A percentile compares a stretch with the other conserved stretches of the same genome.
phyloP scores from a whole-genome alignment of 768 basidiomycete species.

The Atractiella rhizophila region DNA sequence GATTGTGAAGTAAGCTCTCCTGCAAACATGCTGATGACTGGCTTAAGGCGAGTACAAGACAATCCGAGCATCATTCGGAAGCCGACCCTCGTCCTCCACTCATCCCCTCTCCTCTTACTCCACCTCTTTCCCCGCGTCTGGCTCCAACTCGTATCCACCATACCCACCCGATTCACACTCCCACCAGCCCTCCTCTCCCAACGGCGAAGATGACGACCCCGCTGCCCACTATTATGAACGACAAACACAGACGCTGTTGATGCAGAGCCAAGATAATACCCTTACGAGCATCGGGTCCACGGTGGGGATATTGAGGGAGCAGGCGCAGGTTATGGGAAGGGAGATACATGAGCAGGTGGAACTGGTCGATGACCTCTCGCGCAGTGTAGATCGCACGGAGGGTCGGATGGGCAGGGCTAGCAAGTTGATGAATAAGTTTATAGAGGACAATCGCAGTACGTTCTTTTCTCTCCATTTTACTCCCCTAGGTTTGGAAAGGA shows the following conservation, averaged over 20 bases:
- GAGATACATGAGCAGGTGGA: constrained; percentile 67
- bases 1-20: too few species aligned
- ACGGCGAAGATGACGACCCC: too few species aligned
- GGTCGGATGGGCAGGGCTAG: constrained; percentile 6
- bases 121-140: too few species aligned
- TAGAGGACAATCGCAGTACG: constrained; percentile 9
- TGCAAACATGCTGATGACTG: too few species aligned
- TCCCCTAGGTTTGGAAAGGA: background rate
- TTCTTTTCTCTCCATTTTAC: background rate
- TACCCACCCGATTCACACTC: too few species aligned
- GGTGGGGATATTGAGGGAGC: constrained; percentile 53
- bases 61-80: too few species aligned
- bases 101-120: too few species aligned
- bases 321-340: constrained; percentile 80
- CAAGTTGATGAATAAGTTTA: constrained; percentile 5
- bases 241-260: constrained; percentile 37
- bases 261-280: constrained; percentile 66
- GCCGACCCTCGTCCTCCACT: too few species aligned
- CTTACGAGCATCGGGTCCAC: constrained; percentile 72
- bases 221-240: too few species aligned
- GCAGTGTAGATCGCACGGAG: constrained; percentile 3
- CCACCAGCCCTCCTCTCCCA: too few species aligned
- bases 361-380: constrained; percentile 4
- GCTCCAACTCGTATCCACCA: too few species aligned
- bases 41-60: too few species aligned